Conservation (phyloP, 495 filamentous ascomycete species). For the Penicillium bialowiezense region DNA sequence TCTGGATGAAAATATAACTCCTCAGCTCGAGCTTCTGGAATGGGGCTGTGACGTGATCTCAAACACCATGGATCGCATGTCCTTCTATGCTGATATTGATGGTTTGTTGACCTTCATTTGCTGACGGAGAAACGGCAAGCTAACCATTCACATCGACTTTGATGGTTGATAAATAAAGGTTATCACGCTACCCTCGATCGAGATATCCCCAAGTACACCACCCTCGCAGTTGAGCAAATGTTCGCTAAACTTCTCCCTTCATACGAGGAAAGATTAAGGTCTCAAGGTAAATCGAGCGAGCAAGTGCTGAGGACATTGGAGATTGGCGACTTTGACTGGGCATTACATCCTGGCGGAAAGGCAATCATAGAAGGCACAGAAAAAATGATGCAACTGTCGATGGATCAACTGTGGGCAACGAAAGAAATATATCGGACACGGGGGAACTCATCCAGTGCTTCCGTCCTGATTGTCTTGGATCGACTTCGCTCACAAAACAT, state of each 20-base stretch:
- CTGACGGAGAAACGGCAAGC: neutral
- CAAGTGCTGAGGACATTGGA: neutral
- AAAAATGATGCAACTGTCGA: constrained; percentile 45
- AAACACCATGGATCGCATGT: constrained; percentile 29
- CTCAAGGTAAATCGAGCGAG: neutral
- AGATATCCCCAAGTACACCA: neutral
- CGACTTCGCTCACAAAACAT: constrained; percentile 48
- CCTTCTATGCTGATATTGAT: neutral
- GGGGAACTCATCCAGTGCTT: constrained; percentile 60
- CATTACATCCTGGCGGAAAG: constrained; percentile 63
- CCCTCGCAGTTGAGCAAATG: neutral
- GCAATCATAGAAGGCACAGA: constrained; percentile 63
- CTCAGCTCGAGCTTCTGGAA: constrained; percentile 54
- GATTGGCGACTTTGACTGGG: constrained; percentile 62
- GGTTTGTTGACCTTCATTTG: neutral
- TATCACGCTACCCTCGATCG: neutral
- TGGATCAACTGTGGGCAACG: constrained; percentile 58
- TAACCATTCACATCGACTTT: neutral
- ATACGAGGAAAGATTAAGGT: neutral
- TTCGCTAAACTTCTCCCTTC: neutral
- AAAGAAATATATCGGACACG: constrained; percentile 63
- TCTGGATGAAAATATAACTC: constrained; percentile 16
- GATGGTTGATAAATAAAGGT: neutral
- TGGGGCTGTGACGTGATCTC: constrained; percentile 57
- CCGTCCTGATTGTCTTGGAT: constrained; percentile 42